These are phyloP conservation scores for Aspergillus sp. DNA, from an alignment of 2,329 filamentous ascomycete genomes.

Conservation along the genomic window DNA sequence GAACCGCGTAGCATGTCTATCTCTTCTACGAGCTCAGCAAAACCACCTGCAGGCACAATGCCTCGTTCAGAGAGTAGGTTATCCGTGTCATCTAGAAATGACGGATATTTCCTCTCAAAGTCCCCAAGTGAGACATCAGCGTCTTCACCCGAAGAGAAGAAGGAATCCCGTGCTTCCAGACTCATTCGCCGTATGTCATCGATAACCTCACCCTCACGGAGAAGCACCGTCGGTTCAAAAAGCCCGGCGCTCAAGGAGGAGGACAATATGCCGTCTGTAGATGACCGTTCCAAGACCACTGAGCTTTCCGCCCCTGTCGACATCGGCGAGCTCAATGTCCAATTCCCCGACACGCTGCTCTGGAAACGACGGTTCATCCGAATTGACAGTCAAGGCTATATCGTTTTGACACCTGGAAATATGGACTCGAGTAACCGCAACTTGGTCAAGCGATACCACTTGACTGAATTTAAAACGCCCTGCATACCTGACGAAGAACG, in stretches of 20 bases:
- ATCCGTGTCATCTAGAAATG: constrained; percentile 40
- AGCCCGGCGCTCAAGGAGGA: constrained; percentile 40
- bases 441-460: constrained; percentile 76
- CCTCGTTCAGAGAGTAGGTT: constrained; percentile 43
- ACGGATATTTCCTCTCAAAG: constrained; percentile 27
- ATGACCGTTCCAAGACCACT: constrained; percentile 18
- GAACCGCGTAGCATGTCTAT: constrained; percentile 40
- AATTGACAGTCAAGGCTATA: constrained; percentile 77
- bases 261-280: constrained; percentile 28
- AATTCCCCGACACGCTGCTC: constrained; percentile 91
- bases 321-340: constrained; percentile 90
- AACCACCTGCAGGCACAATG: constrained; percentile 37
- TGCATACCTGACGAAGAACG: constrained; percentile 85
- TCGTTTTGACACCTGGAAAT: constrained; percentile 73
- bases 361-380: constrained; percentile 94
- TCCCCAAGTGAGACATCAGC: constrained; percentile 35
- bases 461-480: constrained; percentile 78
- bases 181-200: constrained; percentile 68
- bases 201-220: constrained; percentile 52
- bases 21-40: constrained; percentile 41
- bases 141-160: constrained; percentile 50
- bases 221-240: constrained; percentile 43
- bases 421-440: constrained; percentile 59
- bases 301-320: constrained; percentile 58
- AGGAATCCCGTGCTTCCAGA: constrained; percentile 57